A percentile compares a stretch with the other conserved stretches of the same genome.
phyloP scores from a whole-genome alignment of 805 yeast species.

The Cyberlindnera saturnus region DNA sequence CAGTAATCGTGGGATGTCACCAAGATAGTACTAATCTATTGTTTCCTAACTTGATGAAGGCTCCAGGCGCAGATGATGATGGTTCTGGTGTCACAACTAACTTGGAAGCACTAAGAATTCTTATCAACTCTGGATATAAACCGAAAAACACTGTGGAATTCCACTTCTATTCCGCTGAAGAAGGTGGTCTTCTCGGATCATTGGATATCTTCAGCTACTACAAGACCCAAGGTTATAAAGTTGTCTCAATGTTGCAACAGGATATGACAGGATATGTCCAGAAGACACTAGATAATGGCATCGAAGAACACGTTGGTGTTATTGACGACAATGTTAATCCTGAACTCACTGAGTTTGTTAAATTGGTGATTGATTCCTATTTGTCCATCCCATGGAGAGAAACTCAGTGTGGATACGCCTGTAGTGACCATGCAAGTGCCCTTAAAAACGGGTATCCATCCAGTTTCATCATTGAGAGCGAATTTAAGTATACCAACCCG shows the following conservation, averaged over 20 bases:
- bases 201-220: slow-evolving; percentile 65
- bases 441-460: slow-evolving; percentile 78
- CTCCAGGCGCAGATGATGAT: slow-evolving; percentile 96
- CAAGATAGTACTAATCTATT: slow-evolving; percentile 77
- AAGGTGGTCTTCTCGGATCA: slow-evolving; percentile 86
- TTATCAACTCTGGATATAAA: slow-evolving; percentile 37
- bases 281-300: slow-evolving; percentile 29
- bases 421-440: slow-evolving; percentile 91
- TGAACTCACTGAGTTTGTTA: slow-evolving; percentile 31
- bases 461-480: slow-evolving; percentile 76
- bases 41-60: slow-evolving; percentile 59
- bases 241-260: slow-evolving; percentile 84
- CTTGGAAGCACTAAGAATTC: slow-evolving; percentile 66
- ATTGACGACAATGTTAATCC: slow-evolving; percentile 31
- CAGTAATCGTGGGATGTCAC: slow-evolving; percentile 82
- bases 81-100: slow-evolving; percentile 83
- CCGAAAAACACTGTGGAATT: slow-evolving; percentile 80
- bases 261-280: slow-evolving; percentile 54
- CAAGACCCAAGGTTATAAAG: slow-evolving; percentile 37
- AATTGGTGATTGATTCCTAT: slow-evolving; percentile 54
- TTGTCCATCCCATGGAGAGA: slow-evolving; percentile 65
- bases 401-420: slow-evolving; percentile 84
- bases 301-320: slow-evolving; percentile 68
- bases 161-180: slow-evolving; percentile 95
- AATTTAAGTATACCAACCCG: slow-evolving; percentile 55